Conservation (phyloP, 1,284 basidiomycete genomes). For the Schizophyllum amplum region DNA sequence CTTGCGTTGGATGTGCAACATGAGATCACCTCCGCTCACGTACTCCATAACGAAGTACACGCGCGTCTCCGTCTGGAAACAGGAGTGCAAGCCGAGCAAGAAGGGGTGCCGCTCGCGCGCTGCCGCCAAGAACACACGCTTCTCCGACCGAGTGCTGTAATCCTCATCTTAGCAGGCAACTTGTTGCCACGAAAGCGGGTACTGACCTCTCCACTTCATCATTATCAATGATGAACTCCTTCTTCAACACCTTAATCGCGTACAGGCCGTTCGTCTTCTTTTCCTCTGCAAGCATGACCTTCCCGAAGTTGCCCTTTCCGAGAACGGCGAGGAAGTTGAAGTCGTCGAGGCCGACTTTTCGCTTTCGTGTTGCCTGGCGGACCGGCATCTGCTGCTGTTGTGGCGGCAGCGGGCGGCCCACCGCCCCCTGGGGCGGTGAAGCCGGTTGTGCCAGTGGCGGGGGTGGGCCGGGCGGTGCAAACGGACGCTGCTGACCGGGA, state of each 20-base stretch:
- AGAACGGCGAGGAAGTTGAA: conserved; percentile 99
- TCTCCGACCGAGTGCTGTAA: conserved; percentile 92
- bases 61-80: conserved; percentile 99
- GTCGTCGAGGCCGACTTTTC: conserved; percentile 94
- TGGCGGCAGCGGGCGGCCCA: conserved; percentile 3
- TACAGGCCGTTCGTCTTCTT: conserved; percentile 85
- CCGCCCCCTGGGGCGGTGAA: conserved; percentile 1
- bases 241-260: conserved; percentile 99
- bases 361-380: conserved; percentile 42
- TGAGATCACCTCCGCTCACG: conserved; percentile 92
- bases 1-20: conserved; percentile 91
- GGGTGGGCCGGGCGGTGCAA: conserved; percentile 5
- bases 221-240: conserved; percentile 99
- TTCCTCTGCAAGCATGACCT: conserved; percentile 99
- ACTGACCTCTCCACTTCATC: conserved; percentile 96
- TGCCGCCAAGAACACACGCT: conserved; percentile 95
- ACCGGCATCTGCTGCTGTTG: conserved; percentile 22
- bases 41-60: conserved; percentile 95
- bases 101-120: conserved; percentile 97
- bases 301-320: conserved; percentile 99
- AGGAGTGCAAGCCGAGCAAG: conserved; percentile 93
- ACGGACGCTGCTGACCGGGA: too few relatives aligned
- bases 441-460: conserved; percentile 7
- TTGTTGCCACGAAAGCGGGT: conserved; percentile 4
- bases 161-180: conserved; percentile 6